These are phyloP conservation scores for Shiraia bambusicola DNA, from an alignment of 2,329 filamentous ascomycete genomes.

Conservation along the genomic window DNA sequence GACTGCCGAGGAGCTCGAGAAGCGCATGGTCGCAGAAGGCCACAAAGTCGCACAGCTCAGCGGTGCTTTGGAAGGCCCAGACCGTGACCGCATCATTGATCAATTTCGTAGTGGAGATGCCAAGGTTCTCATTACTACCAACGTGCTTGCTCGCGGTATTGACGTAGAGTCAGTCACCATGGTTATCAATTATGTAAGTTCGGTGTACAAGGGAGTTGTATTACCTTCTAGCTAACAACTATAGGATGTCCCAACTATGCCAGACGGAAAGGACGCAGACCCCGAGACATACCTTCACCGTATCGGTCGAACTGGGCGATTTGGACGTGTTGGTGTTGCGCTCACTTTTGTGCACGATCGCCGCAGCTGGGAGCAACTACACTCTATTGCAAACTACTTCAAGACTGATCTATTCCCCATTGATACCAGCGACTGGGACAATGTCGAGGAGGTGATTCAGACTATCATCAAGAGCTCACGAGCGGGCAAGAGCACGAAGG, in stretches of 20 bases:
- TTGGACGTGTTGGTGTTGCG: conserved; percentile 92
- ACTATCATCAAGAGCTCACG: conserved; percentile 52
- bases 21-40: conserved; percentile 81
- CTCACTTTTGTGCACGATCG: conserved; percentile 92
- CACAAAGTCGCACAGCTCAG: conserved; percentile 91
- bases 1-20: conserved; percentile 82
- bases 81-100: conserved; percentile 82
- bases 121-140: conserved; percentile 97
- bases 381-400: conserved; percentile 78
- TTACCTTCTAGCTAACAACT: conserved; percentile 35
- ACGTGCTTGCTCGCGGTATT: conserved; percentile 93
- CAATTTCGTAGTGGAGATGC: conserved; percentile 82
- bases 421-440: conserved; percentile 86
- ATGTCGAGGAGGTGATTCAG: conserved; percentile 80
- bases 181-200: conserved; percentile 86
- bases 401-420: conserved; percentile 78
- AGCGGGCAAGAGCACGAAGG: conserved; percentile 44
- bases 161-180: conserved; percentile 91
- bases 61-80: conserved; percentile 78
- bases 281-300: conserved; percentile 96
- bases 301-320: conserved; percentile 94
- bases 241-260: conserved; percentile 55
- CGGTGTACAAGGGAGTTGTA: too few relatives aligned
- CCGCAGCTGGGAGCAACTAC: conserved; percentile 76
- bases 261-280: conserved; percentile 69